Percentiles rank a stretch among this genome's conserved stretches.
Evolutionary conservation across 2,329 filamentous ascomycete species (phyloP).

Genomic region (Diaporthe ilicicola): DNA sequence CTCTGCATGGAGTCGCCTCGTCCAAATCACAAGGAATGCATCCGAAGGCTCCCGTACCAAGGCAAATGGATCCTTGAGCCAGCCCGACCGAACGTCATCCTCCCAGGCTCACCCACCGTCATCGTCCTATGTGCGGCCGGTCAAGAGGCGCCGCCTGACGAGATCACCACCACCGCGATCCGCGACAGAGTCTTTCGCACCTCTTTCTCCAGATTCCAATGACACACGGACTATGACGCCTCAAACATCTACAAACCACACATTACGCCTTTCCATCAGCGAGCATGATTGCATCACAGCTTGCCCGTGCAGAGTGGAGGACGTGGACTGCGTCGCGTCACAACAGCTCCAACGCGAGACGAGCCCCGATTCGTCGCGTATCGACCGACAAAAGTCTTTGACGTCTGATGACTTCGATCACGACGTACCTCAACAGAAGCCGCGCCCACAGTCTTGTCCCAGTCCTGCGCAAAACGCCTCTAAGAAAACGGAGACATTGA

Average conservation of each 20-base stretch:
- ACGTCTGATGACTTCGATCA: not conserved
- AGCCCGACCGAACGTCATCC: not conserved
- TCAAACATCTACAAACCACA: not conserved
- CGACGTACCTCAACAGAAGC: not conserved
- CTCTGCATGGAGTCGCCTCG: slow-evolving; percentile 32
- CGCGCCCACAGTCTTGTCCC: not conserved
- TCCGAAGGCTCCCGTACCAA: slow-evolving; percentile 27
- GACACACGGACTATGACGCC: not conserved
- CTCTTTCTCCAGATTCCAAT: not conserved
- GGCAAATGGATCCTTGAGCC: not conserved
- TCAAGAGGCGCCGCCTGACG: slow-evolving; percentile 10
- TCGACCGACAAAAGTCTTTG: not conserved
- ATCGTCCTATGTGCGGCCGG: not conserved
- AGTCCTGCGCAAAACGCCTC: not conserved
- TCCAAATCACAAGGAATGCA: slow-evolving; percentile 26
- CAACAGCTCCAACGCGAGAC: not conserved
- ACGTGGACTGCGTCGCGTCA: slow-evolving; percentile 22
- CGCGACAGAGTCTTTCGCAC: not conserved
- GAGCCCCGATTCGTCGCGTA: not conserved
- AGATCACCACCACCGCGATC: not conserved
- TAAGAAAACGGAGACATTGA: not conserved
- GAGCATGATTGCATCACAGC: slow-evolving; percentile 13
- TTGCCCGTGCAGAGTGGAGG: slow-evolving; percentile 20
- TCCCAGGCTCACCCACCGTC: not conserved
- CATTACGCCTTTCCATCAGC: not conserved